Conservation (phyloP, 2,329 filamentous ascomycete genomes). For the Fusarium sp. region DNA sequence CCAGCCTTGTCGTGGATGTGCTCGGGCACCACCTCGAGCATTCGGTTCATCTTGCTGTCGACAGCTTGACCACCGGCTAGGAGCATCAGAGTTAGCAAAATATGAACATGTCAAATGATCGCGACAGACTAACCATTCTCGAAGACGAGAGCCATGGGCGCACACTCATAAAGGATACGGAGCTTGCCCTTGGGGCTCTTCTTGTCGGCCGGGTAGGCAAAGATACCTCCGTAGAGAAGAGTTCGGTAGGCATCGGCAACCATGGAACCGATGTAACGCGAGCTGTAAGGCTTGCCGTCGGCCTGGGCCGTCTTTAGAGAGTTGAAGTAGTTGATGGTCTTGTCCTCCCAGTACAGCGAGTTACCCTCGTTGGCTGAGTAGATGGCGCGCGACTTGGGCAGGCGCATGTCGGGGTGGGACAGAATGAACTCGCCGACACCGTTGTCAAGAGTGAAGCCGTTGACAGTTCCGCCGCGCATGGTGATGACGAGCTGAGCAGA, state of each 20-base stretch:
- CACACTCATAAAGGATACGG: slow-evolving; percentile 97
- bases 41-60: slow-evolving; percentile 89
- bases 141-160: slow-evolving; percentile 98
- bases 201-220: slow-evolving; percentile 97
- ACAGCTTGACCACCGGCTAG: slow-evolving; percentile 91
- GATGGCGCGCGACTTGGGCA: slow-evolving; percentile 84
- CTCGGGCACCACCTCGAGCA: slow-evolving; percentile 90
- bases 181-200: slow-evolving; percentile 99
- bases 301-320: slow-evolving; percentile 84
- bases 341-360: slow-evolving; percentile 94
- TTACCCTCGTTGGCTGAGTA: slow-evolving; percentile 99
- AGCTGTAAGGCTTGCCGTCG: slow-evolving; percentile 89
- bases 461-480: slow-evolving; percentile 91
- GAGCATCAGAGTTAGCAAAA: slow-evolving; percentile 46
- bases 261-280: slow-evolving; percentile 97
- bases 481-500: slow-evolving; percentile 97
- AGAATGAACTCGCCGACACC: slow-evolving; percentile 98
- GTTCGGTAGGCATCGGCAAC: slow-evolving; percentile 98
- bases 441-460: slow-evolving; percentile 98
- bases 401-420: slow-evolving; percentile 92
- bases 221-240: slow-evolving; percentile 93
- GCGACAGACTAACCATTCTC: slow-evolving; percentile 82
- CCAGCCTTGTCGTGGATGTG: slow-evolving; percentile 95
- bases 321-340: slow-evolving; percentile 89
- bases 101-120: background rate